Base-by-base conservation (phyloP, 495 filamentous ascomycete genomes). In the Poronia punctata region DNA sequence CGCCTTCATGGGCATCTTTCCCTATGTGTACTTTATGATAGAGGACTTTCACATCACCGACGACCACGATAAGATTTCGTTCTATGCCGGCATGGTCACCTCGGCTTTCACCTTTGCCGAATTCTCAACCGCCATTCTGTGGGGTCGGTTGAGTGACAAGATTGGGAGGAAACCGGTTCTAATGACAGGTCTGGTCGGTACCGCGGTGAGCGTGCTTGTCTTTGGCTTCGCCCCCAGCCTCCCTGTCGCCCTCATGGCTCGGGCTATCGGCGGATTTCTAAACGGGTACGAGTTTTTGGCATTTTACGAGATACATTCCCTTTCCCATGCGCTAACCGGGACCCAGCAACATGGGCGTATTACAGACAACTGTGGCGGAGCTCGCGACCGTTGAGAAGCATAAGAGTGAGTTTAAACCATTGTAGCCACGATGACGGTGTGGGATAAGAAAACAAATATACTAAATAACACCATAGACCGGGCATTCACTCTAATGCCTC, bases 1-100 rank as follows among this genome's bases (percentile, higher is more conserved):
- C 61, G 93, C 92, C 7, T 97, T 99, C 73, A 97, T 95, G 84
- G 95, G 88, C 35, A 95, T 99, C 50, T 97, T 99, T 57, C 93
- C 92, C 3, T 99, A 99, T 58, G 88, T 90, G 55, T 99, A 95
- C 67, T 92, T 82, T 68, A 99, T 99, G 92, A 85, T 97, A 33
- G 72, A 85, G 50, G 86, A 84, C 24, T 99, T 99, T 65, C 68
- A 85, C 49, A 80, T 92, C 61, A 84, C 88, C 30, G 63, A 83
- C 43, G 81, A 86, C 53, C 73, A 85, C 38, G 76, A 74, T 46
- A 76, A 84, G 57, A 94, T 96, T 51, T 83, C 88, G 14, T 71
- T 95, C 38, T 99, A 96, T 58, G 88, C 85, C 28, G 93, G 93
- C 48, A 82, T 97, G 82, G 89, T 99, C 46, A 97, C 88, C 1